Evolutionary conservation across 140 eudicot species (phyloP).

Genomic region (Senecio squalidus): DNA sequence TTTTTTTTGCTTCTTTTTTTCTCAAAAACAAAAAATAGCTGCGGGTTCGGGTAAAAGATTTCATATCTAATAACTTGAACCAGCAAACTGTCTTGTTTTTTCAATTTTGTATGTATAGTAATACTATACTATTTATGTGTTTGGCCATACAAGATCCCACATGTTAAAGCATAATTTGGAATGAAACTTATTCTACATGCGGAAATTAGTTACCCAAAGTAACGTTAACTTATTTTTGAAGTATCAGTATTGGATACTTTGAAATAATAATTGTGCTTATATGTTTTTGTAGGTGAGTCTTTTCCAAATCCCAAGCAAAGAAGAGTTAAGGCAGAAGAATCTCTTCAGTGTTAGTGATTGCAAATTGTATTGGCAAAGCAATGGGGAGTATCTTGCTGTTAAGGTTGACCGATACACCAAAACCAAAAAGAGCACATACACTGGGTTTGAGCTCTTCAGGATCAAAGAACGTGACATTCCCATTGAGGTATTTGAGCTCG

Average conservation of each 20-base stretch:
- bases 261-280: constrained; percentile 4
- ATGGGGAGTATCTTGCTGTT: constrained; percentile 91
- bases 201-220: background rate
- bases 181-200: background rate
- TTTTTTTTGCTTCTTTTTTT: background rate
- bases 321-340: constrained; percentile 79
- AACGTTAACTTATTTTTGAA: background rate
- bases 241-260: background rate
- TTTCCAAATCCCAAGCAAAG: constrained; percentile 76
- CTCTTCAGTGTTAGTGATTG: constrained; percentile 91
- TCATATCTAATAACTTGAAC: too few relatives aligned
- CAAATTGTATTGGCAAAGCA: constrained; percentile 97
- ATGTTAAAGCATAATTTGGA: background rate
- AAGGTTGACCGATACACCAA: constrained; percentile 90
- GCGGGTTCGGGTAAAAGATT: background rate
- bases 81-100: too few relatives aligned
- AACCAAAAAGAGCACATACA: constrained; percentile 86
- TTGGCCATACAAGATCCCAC: too few relatives aligned
- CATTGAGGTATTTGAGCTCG: constrained; percentile 88
- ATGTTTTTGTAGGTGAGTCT: constrained; percentile 59
- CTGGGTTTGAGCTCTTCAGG: constrained; percentile 94
- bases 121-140: too few relatives aligned
- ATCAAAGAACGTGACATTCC: constrained; percentile 90
- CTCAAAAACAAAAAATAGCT: too few relatives aligned
- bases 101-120: too few relatives aligned